These are phyloP conservation scores for Barnettozyma pratensis DNA, from an alignment of 805 yeast genomes.

Conservation along the genomic window DNA sequence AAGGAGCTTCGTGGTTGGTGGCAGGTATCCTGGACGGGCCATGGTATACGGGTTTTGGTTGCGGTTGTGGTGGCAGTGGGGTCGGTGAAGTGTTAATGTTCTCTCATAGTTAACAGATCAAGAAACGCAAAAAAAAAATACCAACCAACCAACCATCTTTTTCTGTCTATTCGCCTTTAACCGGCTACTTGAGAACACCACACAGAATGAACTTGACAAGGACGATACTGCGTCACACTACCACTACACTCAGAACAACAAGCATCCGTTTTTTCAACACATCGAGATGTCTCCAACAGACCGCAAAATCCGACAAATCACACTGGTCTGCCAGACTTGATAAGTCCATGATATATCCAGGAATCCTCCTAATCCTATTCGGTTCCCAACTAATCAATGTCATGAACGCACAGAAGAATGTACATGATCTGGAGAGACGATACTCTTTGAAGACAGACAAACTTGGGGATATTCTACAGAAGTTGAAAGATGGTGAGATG, in stretches of 20 bases:
- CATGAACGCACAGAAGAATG: conserved; percentile 35
- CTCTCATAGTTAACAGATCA: too few relatives aligned
- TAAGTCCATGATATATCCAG: conserved; percentile 32
- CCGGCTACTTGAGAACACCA: too few relatives aligned
- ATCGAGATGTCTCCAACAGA: neutral
- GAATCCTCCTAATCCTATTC: conserved; percentile 37
- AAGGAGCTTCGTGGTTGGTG: conserved; percentile 28
- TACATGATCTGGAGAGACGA: conserved; percentile 35
- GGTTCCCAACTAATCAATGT: conserved; percentile 44
- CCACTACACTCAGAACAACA: too few relatives aligned
- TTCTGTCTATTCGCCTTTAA: too few relatives aligned
- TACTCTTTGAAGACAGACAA: conserved; percentile 33
- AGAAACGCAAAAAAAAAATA: neutral
- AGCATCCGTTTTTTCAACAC: neutral
- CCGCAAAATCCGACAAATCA: neutral
- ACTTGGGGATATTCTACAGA: conserved; percentile 33
- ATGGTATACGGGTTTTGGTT: too few relatives aligned
- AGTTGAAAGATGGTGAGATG: conserved; percentile 33
- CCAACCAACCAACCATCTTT: neutral
- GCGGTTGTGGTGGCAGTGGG: too few relatives aligned
- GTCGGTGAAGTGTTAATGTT: too few relatives aligned
- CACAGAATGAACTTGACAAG: too few relatives aligned
- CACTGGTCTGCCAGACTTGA: conserved; percentile 24
- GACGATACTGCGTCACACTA: too few relatives aligned
- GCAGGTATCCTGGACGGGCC: too few relatives aligned